A percentile compares a stretch with the other conserved stretches of the same genome.
These are phyloP conservation scores for Asterella californica DNA, from an alignment of 225 moss, liverwort and hornwort genomes.

Conservation along the genomic window DNA sequence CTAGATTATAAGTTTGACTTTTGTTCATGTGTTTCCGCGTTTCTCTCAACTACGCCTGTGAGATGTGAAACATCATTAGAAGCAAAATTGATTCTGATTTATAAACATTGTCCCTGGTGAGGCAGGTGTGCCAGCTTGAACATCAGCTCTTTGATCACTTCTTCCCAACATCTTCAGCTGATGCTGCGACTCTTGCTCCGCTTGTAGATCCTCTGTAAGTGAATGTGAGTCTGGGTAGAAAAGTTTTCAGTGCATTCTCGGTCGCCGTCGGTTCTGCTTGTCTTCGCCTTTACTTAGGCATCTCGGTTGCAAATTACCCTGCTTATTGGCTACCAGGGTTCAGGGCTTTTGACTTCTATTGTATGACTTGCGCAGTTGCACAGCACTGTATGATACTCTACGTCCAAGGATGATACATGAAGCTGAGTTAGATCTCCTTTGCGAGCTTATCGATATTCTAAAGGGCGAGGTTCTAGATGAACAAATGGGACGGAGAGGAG, in stretches of 20 bases:
- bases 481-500: slow-evolving; percentile 88
- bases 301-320: too few species aligned
- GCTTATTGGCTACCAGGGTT: too few species aligned
- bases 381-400: slow-evolving; percentile 89
- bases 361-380: slow-evolving; percentile 46
- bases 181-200: slow-evolving; percentile 78
- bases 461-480: slow-evolving; percentile 95
- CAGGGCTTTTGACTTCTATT: too few species aligned
- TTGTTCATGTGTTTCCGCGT: background rate
- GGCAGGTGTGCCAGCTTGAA: slow-evolving; percentile 93
- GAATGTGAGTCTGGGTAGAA: background rate
- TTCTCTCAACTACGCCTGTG: background rate
- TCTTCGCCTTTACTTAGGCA: too few species aligned
- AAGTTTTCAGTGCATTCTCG: background rate
- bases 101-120: background rate
- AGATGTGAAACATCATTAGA: background rate
- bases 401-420: slow-evolving; percentile 93
- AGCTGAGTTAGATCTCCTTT: slow-evolving; percentile 90
- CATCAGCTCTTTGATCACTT: slow-evolving; percentile 97
- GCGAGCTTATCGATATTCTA: slow-evolving; percentile 91
- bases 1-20: background rate
- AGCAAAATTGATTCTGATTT: background rate
- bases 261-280: background rate
- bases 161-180: slow-evolving; percentile 79
- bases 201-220: slow-evolving; percentile 76